Percentiles rank a stretch among this genome's conserved stretches.
Conservation (phyloP, 768 basidiomycete species). For the Podaxis carcinomalis region DNA sequence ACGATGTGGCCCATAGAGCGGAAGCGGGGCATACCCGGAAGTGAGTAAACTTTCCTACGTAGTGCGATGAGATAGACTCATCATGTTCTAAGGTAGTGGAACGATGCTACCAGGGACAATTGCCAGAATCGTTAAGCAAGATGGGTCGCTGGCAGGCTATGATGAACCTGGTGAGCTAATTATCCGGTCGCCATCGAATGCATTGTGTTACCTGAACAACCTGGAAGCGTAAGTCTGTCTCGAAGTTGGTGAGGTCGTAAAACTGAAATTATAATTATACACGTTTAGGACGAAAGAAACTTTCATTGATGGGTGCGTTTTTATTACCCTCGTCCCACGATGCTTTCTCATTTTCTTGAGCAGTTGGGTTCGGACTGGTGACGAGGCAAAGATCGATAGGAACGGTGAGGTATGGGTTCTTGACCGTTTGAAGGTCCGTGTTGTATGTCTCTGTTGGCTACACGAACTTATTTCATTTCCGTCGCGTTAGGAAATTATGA, state of each 20-base stretch:
- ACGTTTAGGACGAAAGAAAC: slow-evolving; percentile 59
- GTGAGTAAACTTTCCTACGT: slow-evolving; percentile 21
- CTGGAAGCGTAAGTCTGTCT: slow-evolving; percentile 48
- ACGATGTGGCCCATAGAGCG: slow-evolving; percentile 43
- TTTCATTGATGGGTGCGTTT: slow-evolving; percentile 57
- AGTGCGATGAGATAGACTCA: neutral
- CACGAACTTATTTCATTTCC: neutral
- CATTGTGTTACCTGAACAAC: slow-evolving; percentile 57
- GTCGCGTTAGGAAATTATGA: slow-evolving; percentile 38
- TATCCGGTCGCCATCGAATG: slow-evolving; percentile 48
- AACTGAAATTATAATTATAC: neutral
- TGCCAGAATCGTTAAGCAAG: slow-evolving; percentile 50
- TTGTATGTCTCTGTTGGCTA: neutral
- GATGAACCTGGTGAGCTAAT: slow-evolving; percentile 61
- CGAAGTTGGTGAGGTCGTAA: neutral
- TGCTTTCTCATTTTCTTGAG: neutral
- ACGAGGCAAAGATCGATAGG: slow-evolving; percentile 52
- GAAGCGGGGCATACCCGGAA: slow-evolving; percentile 50
- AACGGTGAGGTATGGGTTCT: slow-evolving; percentile 56
- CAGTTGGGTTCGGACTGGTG: slow-evolving; percentile 69
- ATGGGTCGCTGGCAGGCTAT: slow-evolving; percentile 51
- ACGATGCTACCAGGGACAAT: slow-evolving; percentile 50
- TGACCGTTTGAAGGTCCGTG: slow-evolving; percentile 55
- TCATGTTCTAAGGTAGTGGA: slow-evolving; percentile 38
- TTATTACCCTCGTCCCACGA: neutral